Percentiles rank a stretch among this genome's conserved stretches.
These are phyloP conservation scores for Phytophthora sp. DNA, from an alignment of 352 stramenopile genomes.

Conservation along the genomic window DNA sequence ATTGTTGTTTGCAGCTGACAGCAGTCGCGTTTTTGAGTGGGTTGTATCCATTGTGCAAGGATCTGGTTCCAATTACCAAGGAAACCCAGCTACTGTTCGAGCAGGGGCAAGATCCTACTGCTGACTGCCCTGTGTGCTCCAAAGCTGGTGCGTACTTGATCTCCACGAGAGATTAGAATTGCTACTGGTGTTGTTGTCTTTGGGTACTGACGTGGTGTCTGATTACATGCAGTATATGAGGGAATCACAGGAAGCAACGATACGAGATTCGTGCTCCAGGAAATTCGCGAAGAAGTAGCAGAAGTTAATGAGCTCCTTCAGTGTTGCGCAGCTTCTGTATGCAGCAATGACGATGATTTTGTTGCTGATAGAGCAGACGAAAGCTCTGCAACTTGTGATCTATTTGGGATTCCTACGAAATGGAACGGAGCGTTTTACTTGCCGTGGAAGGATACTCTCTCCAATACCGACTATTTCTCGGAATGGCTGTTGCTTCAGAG, in stretches of 20 bases:
- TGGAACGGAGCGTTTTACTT: conserved; percentile 82
- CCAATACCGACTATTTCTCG: conserved; percentile 73
- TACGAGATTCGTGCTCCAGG: conserved; percentile 59
- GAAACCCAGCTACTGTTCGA: conserved; percentile 72
- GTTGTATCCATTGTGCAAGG: conserved; percentile 59
- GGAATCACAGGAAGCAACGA: conserved; percentile 71
- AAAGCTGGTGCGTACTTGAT: conserved; percentile 43
- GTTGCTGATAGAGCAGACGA: background rate
- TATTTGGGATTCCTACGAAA: conserved; percentile 63
- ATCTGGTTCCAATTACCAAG: conserved; percentile 60
- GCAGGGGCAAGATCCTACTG: conserved; percentile 73
- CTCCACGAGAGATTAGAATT: too few relatives aligned
- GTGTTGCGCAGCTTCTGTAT: conserved; percentile 65
- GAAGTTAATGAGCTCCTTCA: conserved; percentile 69
- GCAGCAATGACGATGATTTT: conserved; percentile 15
- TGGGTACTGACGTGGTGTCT: too few relatives aligned
- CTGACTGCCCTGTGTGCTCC: conserved; percentile 69
- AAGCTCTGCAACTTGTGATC: conserved; percentile 40
- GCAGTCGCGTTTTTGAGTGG: conserved; percentile 65
- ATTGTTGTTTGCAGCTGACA: conserved; percentile 45
- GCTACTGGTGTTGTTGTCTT: too few relatives aligned
- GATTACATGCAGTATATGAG: conserved; percentile 75
- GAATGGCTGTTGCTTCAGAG: conserved; percentile 77
- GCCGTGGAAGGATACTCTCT: conserved; percentile 79
- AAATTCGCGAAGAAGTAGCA: conserved; percentile 57